Percentiles rank a stretch among this genome's conserved stretches.
Conservation (phyloP, 1,284 basidiomycete species). For the Sporisorium graminicola region DNA sequence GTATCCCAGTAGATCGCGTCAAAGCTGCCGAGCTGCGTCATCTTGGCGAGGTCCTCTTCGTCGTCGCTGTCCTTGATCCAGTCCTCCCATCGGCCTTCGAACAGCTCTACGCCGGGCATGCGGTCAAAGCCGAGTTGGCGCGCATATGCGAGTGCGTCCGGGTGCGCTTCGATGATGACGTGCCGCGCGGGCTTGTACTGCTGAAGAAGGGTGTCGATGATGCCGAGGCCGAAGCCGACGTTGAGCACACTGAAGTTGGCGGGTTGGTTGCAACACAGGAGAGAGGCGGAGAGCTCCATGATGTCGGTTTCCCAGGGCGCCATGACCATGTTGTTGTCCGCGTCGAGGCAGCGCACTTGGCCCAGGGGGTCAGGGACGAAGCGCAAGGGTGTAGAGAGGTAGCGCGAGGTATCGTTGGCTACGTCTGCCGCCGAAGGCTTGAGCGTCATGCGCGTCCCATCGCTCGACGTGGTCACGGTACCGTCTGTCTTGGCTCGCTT, state of each 20-base stretch:
- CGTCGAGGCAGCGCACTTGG: slow-evolving; percentile 83
- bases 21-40: slow-evolving; percentile 78
- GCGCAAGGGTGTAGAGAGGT: slow-evolving; percentile 79
- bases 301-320: slow-evolving; percentile 74
- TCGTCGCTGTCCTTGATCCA: slow-evolving; percentile 83
- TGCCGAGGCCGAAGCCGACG: slow-evolving; percentile 93
- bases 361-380: slow-evolving; percentile 77
- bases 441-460: slow-evolving; percentile 72
- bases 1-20: slow-evolving; percentile 96
- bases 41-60: slow-evolving; percentile 82
- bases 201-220: slow-evolving; percentile 89
- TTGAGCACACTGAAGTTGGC: slow-evolving; percentile 82
- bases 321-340: slow-evolving; percentile 77
- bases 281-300: slow-evolving; percentile 57
- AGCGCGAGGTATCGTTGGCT: slow-evolving; percentile 77
- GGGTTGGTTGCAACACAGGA: slow-evolving; percentile 58
- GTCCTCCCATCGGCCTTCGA: slow-evolving; percentile 70
- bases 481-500: slow-evolving; percentile 15
- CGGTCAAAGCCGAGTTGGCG: slow-evolving; percentile 70
- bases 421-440: slow-evolving; percentile 49
- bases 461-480: slow-evolving; percentile 5
- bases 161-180: slow-evolving; percentile 94
- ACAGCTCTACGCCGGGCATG: slow-evolving; percentile 59
- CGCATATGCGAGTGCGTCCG: slow-evolving; percentile 87
- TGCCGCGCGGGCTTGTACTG: slow-evolving; percentile 78